Base-by-base conservation (phyloP, 2,329 filamentous ascomycete genomes). In the Arthrinium phaeospermum region DNA sequence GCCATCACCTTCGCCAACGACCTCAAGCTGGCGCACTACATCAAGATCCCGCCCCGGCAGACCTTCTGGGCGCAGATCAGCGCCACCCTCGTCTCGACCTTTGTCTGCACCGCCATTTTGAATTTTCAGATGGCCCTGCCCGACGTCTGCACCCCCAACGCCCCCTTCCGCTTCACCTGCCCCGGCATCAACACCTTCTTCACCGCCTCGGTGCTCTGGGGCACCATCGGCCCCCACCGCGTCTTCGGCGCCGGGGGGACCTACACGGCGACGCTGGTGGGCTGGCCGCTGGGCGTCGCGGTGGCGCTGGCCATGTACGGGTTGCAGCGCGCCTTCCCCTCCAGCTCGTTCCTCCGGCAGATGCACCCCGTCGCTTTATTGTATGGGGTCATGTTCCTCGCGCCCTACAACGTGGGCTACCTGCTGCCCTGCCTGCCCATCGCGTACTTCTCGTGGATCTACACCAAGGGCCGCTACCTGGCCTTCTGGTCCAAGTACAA, bases 101-200 rank as follows among this genome's bases (percentile, higher is more conserved):
- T 89, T 67, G 84, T 88, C 57, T 86, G 85, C 73, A 84, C 85
- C 4, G 86, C 84, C 19, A 84, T 89, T 2, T 77, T 82, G 72
- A 81, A 83, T 74, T 83, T 81, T 75, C 78, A 78, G 67, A 75
- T 79, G 71, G 76, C 4, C 75, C 81, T 64, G 68, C 70, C 71
- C 0, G 73, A 78, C 12, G 76, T 81, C 0, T 81, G 80, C 69
- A 72, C 76, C 13, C 67, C 78, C 24, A 72, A 76, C 2, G 81
- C 82, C 71, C 80, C 74, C 0, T 75, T 80, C 71, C 79, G 78
- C 2, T 81, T 81, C 71, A 81, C 79, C 53, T 81, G 79, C 72
- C 76, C 76, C n/a, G 77, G 77, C 4, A 71, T 79, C 68, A 81
- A 81, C 72, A 79, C 80, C 1, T 77, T 80, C 47, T 81, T 81